Base-by-base conservation (phyloP, 2,329 filamentous ascomycete genomes). In the Nakataea oryzae region DNA sequence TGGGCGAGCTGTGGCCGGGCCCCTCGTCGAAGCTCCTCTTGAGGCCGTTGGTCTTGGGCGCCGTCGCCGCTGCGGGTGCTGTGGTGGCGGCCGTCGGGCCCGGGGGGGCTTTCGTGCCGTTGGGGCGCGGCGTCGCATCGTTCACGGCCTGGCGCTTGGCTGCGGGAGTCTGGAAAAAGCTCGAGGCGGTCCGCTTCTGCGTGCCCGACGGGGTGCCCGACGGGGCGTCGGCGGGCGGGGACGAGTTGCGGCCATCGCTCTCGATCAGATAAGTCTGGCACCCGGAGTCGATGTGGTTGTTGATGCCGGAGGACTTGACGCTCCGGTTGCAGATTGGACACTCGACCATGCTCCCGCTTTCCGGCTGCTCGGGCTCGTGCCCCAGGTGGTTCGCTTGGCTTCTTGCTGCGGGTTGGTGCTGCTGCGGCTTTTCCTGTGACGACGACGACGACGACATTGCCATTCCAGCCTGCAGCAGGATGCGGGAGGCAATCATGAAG, bases 271-370 rank as follows among this genome's bases (percentile, higher is more conserved):
- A 87, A 47, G 78, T 80, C 64, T 83, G 74, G 77, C 93, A 97
- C 66, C 83, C 84, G 32, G 91, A 93, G 76, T 97, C 95, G 71
- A 97, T 86, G 74, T 97, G 93, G 67, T 82, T 81, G 76, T 97
- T 97, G 79, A 97, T 97, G 67, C 88, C 84, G 70, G 78, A 77
- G 66, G 87, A 77, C 66, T 84, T 87, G 69, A 95, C 90, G 62
- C 81, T 78, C 69, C 89, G 88, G 70, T 84, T 81, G 78, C 92
- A 96, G 67, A 93, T 90, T 21, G 92, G 92, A 72, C 92, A 96
- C 69, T 85, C 83, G 67, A 96, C 89, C 70, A 78, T 76, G 62
- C 63, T 72, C 41, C 41, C 24, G 41, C 21, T 17, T 50, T 24
- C 14, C 21, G 24, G 41, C 17, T 50, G 17, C 8, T n/a, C 41